Evolutionary conservation across 2,329 filamentous ascomycete genomes (phyloP).

Genomic region (Zymoseptoria ardabiliae): DNA sequence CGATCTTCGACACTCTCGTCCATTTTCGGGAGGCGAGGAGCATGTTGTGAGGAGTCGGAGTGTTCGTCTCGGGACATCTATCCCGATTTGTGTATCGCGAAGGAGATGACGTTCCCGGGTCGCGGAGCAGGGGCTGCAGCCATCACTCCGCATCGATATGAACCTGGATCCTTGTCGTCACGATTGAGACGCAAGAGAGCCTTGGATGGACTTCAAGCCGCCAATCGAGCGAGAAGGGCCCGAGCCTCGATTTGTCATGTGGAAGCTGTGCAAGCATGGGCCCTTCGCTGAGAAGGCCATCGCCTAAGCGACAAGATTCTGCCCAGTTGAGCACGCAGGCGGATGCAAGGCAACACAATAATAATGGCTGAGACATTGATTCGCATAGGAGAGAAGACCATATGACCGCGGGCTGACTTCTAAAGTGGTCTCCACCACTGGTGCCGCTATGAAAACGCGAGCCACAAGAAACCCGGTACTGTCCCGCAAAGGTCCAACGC

Average conservation of each 20-base stretch:
- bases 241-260: background rate
- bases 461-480: background rate
- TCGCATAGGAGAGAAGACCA: background rate
- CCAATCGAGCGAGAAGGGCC: background rate
- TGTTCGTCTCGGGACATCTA: background rate
- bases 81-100: background rate
- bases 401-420: background rate
- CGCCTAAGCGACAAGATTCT: background rate
- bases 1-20: background rate
- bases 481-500: background rate
- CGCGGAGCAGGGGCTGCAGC: background rate
- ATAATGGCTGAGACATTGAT: background rate
- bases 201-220: background rate
- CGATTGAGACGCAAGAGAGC: background rate
- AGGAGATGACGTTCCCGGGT: too few relatives aligned
- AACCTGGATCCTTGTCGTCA: background rate
- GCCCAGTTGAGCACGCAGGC: background rate
- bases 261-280: background rate
- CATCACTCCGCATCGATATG: background rate
- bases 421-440: background rate
- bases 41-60: background rate
- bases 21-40: background rate
- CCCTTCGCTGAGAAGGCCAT: background rate
- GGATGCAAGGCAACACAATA: background rate
- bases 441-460: background rate